Evolutionary conservation across 2,329 filamentous ascomycete genomes (phyloP).

Genomic region (Magnaporthales sp.): DNA sequence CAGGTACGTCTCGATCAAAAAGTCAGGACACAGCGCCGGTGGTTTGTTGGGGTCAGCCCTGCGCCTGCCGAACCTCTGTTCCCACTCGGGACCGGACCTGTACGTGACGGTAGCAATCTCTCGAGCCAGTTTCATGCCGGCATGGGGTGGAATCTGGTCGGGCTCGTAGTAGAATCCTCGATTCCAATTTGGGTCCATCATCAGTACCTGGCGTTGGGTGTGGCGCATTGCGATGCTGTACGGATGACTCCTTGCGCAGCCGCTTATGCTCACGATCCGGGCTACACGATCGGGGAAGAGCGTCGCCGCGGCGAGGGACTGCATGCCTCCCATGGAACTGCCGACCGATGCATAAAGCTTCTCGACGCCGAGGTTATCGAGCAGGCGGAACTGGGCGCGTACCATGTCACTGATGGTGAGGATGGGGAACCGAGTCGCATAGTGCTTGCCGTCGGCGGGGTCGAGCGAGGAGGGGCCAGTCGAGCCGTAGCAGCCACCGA

Average conservation of each 20-base stretch:
- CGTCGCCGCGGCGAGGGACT: slow-evolving; percentile 78
- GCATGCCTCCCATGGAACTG: slow-evolving; percentile 98
- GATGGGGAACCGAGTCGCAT: slow-evolving; percentile 92
- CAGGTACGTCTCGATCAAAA: slow-evolving; percentile 94
- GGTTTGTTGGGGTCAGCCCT: slow-evolving; percentile 79
- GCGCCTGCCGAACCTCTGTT: slow-evolving; percentile 81
- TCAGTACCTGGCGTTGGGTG: slow-evolving; percentile 91
- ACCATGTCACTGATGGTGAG: slow-evolving; percentile 98
- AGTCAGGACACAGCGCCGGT: slow-evolving; percentile 92
- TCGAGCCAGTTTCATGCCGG: slow-evolving; percentile 94
- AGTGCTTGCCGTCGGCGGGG: slow-evolving; percentile 77
- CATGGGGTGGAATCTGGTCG: slow-evolving; percentile 76
- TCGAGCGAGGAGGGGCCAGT: slow-evolving; percentile 86
- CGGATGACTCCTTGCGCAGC: slow-evolving; percentile 88
- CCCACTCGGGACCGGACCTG: slow-evolving; percentile 93
- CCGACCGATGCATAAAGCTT: slow-evolving; percentile 88
- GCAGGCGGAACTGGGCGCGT: slow-evolving; percentile 80
- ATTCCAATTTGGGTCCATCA: slow-evolving; percentile 98
- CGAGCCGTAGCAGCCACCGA: slow-evolving; percentile 92
- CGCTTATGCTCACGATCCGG: slow-evolving; percentile 80
- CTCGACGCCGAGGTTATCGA: slow-evolving; percentile 68
- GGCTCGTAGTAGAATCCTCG: slow-evolving; percentile 77
- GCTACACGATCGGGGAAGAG: slow-evolving; percentile 76
- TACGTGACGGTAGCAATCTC: slow-evolving; percentile 98
- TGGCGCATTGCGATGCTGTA: slow-evolving; percentile 99